These are phyloP conservation scores for Trichoderma sp. DNA, from an alignment of 2,329 filamentous ascomycete genomes.

Conservation along the genomic window DNA sequence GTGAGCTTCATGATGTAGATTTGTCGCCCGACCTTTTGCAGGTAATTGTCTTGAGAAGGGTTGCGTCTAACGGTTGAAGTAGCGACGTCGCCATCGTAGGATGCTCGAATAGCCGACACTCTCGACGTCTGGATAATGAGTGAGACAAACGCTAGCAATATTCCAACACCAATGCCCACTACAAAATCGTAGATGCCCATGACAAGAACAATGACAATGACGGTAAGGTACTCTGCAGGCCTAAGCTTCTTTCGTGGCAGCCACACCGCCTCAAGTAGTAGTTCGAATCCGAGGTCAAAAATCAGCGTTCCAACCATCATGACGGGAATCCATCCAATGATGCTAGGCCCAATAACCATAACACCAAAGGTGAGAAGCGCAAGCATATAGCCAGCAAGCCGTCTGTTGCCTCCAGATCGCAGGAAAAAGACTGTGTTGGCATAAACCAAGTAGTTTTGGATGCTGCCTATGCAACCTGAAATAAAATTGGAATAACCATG, in stretches of 20 bases:
- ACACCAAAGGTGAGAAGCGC: slow-evolving; percentile 78
- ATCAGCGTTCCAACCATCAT: slow-evolving; percentile 97
- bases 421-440: slow-evolving; percentile 98
- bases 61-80: slow-evolving; percentile 92
- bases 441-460: slow-evolving; percentile 96
- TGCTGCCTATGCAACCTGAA: slow-evolving; percentile 83
- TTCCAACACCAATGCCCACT: slow-evolving; percentile 87
- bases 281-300: slow-evolving; percentile 90
- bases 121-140: slow-evolving; percentile 90
- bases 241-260: slow-evolving; percentile 87
- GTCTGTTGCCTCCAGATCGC: slow-evolving; percentile 82
- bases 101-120: slow-evolving; percentile 83
- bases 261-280: slow-evolving; percentile 85
- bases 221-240: slow-evolving; percentile 83
- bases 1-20: slow-evolving; percentile 89
- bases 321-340: slow-evolving; percentile 93
- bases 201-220: slow-evolving; percentile 84
- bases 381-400: slow-evolving; percentile 82
- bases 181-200: slow-evolving; percentile 99
- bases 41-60: slow-evolving; percentile 82
- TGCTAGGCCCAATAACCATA: slow-evolving; percentile 79
- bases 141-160: slow-evolving; percentile 86
- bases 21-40: slow-evolving; percentile 82
- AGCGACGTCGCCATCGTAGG: slow-evolving; percentile 86
- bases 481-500: slow-evolving; percentile 92